These are phyloP conservation scores for Blastocystis hominis DNA, from an alignment of 352 stramenopile species.

Conservation along the genomic window DNA sequence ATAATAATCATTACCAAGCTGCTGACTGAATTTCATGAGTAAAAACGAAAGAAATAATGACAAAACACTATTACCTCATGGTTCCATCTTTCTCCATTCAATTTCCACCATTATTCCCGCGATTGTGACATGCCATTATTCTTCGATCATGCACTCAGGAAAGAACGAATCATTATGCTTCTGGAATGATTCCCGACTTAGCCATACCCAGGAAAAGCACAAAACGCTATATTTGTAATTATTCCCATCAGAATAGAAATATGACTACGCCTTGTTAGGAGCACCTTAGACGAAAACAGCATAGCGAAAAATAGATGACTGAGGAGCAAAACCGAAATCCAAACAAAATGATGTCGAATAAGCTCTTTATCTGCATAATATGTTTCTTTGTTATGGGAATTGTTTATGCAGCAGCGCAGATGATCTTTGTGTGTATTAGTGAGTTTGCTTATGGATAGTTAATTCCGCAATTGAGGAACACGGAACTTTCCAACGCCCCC, in stretches of 20 bases:
- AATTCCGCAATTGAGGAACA: conserved; percentile 34
- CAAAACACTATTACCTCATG: too few relatives aligned
- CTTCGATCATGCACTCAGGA: too few relatives aligned
- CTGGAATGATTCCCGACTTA: too few relatives aligned
- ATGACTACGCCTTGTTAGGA: too few relatives aligned
- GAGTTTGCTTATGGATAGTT: not conserved
- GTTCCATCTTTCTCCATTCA: not conserved
- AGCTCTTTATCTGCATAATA: conserved; percentile 47
- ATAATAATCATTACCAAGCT: conserved; percentile 49
- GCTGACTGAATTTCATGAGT: conserved; percentile 15
- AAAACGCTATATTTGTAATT: too few relatives aligned
- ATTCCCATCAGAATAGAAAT: too few relatives aligned
- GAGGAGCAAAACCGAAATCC: too few relatives aligned
- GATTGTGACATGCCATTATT: not conserved
- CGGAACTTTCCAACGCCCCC: not conserved
- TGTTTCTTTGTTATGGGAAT: conserved; percentile 54
- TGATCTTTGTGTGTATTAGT: not conserved
- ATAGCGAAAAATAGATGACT: too few relatives aligned
- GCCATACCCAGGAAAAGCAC: too few relatives aligned
- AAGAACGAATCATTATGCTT: too few relatives aligned
- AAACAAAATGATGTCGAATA: conserved; percentile 34
- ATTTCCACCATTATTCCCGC: not conserved
- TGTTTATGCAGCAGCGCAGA: conserved; percentile 34
- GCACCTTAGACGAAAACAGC: too few relatives aligned
- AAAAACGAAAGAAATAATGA: conserved; percentile 51